Evolutionary conservation across 31 red algal species (phyloP).

Genomic region (Odonthalia washingtoniensis): DNA sequence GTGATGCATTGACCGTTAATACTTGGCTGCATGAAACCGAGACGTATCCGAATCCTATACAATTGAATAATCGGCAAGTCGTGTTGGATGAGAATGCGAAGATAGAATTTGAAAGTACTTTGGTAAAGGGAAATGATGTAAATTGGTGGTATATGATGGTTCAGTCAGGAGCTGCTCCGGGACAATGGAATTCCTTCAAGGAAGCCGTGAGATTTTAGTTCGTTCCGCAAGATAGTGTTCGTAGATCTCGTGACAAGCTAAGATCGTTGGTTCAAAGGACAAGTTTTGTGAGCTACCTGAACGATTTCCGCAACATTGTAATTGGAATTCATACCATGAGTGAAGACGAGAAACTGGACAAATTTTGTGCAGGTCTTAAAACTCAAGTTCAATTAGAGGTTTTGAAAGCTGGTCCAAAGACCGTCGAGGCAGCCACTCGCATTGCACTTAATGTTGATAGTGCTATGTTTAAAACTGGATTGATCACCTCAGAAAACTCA

Average conservation of each 20-base stretch:
- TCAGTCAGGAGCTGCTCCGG: background rate
- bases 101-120: conserved; percentile 3
- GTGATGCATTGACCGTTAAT: background rate
- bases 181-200: background rate
- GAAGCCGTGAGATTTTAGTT: background rate
- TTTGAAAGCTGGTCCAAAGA: background rate
- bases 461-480: background rate
- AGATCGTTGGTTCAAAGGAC: background rate
- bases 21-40: conserved; percentile 10
- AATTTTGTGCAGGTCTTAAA: too few species aligned
- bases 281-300: background rate
- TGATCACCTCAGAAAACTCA: background rate
- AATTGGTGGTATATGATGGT: conserved; percentile 39
- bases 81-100: background rate
- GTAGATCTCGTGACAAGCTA: background rate
- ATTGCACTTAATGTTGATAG: too few species aligned
- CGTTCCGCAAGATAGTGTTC: background rate
- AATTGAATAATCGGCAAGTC: background rate
- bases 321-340: background rate
- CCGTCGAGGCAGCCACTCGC: background rate
- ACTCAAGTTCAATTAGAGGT: conserved; percentile 1
- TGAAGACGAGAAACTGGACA: too few species aligned
- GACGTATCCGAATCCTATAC: background rate
- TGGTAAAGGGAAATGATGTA: background rate
- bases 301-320: conserved; percentile 4